Conservation (phyloP, 768 basidiomycete species). For the Naganishia friedmannii region DNA sequence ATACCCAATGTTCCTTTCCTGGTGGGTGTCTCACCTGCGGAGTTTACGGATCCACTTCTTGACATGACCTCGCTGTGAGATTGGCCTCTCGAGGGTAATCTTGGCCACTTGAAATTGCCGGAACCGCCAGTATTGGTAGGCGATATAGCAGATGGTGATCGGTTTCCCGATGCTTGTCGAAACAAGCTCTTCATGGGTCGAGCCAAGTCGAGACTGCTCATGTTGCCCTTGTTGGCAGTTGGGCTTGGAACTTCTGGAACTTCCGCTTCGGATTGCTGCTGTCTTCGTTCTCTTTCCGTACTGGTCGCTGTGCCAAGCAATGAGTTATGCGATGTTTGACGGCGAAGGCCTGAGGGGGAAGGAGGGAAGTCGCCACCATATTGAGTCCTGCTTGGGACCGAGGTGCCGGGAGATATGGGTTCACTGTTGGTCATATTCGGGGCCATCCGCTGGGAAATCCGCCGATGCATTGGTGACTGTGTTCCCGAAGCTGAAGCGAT, state of each 20-base stretch:
- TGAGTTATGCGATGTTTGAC: neutral
- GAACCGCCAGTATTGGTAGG: neutral
- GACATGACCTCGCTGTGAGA: slow-evolving; percentile 13
- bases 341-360: neutral
- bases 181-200: slow-evolving; percentile 11
- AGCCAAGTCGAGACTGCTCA: neutral
- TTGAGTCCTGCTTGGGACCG: neutral
- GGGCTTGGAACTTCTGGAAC: slow-evolving; percentile 5
- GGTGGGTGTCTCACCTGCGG: neutral
- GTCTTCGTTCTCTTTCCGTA: neutral
- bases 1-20: neutral
- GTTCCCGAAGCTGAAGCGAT: slow-evolving; percentile 7
- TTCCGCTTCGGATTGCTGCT: neutral
- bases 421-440: neutral
- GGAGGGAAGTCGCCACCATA: neutral
- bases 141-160: slow-evolving; percentile 17
- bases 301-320: neutral
- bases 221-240: neutral
- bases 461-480: slow-evolving; percentile 17
- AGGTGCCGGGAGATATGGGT: slow-evolving; percentile 1
- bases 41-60: neutral
- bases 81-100: neutral
- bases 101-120: neutral
- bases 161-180: slow-evolving; percentile 7
- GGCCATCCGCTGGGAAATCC: neutral